Base-by-base conservation (phyloP, 352 stramenopile genomes). In the Pythium phragmitis region DNA sequence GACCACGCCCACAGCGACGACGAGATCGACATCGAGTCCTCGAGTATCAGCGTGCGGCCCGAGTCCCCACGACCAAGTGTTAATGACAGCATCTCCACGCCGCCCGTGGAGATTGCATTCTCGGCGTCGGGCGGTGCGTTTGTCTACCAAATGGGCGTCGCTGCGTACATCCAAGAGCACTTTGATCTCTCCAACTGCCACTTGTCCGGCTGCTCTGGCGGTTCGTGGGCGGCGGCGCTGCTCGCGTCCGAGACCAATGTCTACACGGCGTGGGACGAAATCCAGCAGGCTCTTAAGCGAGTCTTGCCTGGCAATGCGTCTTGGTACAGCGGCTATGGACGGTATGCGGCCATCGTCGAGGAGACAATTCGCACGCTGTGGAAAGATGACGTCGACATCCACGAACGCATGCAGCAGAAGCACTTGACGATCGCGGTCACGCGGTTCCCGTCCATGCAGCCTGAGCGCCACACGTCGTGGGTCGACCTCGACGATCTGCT, bases 91-190 rank as follows among this genome's bases (percentile, higher is more conserved):
- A 39, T 4, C n/a, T 2, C 19, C 7, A n/a, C 46, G 11, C 51
- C 60, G 34, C 76, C 76, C 1, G 71, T 90, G 43, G 80, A 90
- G 67, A 78, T 88, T 53, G 77, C 77, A 8, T 90, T 90, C 67
- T 87, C 80, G 34, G 76, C 79, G 11, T 89, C 79, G n/a, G 80
- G 68, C 2, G 80, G 79, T 33, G 72, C 80, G 65, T 90, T 90
- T 55, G 77, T 87, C 9, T 90, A 88, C 60, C 81, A 90, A 67
- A 90, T 90, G 80, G 80, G 80, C 30, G 65, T 88, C 51, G 80
- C 80, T 0, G 80, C 81, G 36, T 90, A 84, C 67, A 66, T 90
- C 9, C 81, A 90, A 52, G 81, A 90, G 41, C 70, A 85, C 52
- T 85, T 82, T 53, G 68, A 79, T 56, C 50, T 82, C n/a, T 77